Evolutionary conservation across 257 asterid species (phyloP).

Genomic region (Echium plantagineum): DNA sequence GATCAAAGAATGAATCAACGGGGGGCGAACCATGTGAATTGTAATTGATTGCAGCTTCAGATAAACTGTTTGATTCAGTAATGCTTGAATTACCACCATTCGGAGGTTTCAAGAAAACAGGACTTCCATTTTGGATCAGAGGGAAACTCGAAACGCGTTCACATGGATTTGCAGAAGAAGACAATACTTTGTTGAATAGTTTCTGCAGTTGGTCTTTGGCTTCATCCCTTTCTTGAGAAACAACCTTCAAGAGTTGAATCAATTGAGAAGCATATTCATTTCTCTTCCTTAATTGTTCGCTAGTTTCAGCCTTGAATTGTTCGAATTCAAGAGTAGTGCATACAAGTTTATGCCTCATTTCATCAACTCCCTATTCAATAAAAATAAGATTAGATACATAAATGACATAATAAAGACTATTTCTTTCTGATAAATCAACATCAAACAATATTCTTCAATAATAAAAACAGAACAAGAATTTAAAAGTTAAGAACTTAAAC

Average conservation of each 20-base stretch:
- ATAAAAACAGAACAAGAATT: neutral
- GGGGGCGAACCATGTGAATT: conserved; percentile 39
- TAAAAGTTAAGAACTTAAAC: conserved; percentile 1
- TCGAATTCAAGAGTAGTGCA: conserved; percentile 21
- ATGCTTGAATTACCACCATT: conserved; percentile 40
- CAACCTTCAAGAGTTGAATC: conserved; percentile 15
- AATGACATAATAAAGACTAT: neutral
- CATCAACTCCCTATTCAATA: conserved; percentile 22
- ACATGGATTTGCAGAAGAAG: conserved; percentile 5
- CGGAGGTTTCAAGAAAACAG: conserved; percentile 13
- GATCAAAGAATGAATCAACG: conserved; percentile 30
- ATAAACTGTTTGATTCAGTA: conserved; percentile 51
- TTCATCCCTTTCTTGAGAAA: conserved; percentile 30
- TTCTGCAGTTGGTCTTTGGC: conserved; percentile 31
- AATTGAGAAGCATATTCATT: conserved; percentile 19
- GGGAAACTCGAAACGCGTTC: conserved; percentile 7
- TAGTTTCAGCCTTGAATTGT: conserved; percentile 20
- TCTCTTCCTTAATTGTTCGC: conserved; percentile 23
- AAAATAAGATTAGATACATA: neutral
- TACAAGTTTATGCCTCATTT: conserved; percentile 25
- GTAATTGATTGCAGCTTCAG: conserved; percentile 40
- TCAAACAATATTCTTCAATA: neutral
- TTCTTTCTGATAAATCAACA: neutral
- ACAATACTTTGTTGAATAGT: conserved; percentile 22
- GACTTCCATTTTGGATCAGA: conserved; percentile 17